Evolutionary conservation across 805 yeast species (phyloP), one percentile per base, ranked within the genome.

Genomic region (Candida glaebosa): DNA sequence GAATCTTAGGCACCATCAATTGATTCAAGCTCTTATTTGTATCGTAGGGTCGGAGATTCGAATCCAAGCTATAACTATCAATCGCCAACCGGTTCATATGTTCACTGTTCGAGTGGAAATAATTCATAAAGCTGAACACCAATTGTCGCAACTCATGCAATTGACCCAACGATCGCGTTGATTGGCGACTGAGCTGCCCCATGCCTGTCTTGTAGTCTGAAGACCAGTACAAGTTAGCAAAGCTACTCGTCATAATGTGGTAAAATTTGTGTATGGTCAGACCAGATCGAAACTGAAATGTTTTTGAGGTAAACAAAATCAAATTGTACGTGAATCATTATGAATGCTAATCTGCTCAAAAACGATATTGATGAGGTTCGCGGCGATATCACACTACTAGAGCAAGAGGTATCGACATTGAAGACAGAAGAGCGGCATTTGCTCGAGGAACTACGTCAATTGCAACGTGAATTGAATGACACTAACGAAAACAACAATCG

Each of bases 161-260:
- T 51, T 69, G 75, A 24, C 52, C 49, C 20, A 69, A 46, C 4
- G 73, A 66, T 19, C 57, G 51, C 8, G 46, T 42, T 33, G 63
- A 56, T 47, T 67, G 73, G 6, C 43, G 40, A 12, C 55, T 47
- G 17, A 70, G 47, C 31, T 45, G 50, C 26, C 60, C 64, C 15
- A 69, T 60, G 4, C 73, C 71, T 3, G 68, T 47, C 25, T 51
- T 53, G 39, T 64, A 67, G 53, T 70, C 75, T 1, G 73, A 48
- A 3, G 73, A 61, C 73, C 75, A 70, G 53, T 63, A 70, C 31
- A 53, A 22, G 46, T 69, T 68, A 39, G 70, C 58, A 46, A 63
- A 67, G 34, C 22, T n/a, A 8, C 17, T n/a, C 8, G 16, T 32
- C 10, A 28, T 28, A 24, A 24, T 24, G n/a, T n/a, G n/a, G n/a